Evolutionary conservation across 768 basidiomycete genomes (phyloP), one percentile per base, ranked within the genome.

Genomic region (Fistulinella prunicolor): DNA sequence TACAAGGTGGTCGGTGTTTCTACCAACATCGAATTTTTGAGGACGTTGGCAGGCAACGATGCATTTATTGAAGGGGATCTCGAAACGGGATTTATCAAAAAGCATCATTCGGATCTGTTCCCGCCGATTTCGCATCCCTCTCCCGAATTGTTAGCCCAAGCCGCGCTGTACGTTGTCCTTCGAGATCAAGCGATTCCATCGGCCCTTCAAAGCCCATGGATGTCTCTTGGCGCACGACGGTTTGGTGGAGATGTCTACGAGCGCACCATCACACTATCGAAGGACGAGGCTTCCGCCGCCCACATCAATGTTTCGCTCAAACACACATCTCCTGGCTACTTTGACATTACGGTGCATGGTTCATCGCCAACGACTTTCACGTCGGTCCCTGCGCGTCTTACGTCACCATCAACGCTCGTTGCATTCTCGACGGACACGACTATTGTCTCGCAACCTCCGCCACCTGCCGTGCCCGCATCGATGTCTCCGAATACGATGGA

Each of bases 61-160:
- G 78, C 86, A 2, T 97, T 97, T 62, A 76, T 89, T 14, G 69
- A 76, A 24, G 89, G 76, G 20, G 83, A 94, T 49, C 80, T 97
- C 10, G 94, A 96, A 61, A 95, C 94, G 3, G 91, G 91, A 3
- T 97, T 97, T 63, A 94, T 97, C 57, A 77, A 80, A 92, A 92
- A 90, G 81, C 85, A 95, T 62, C 78, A 80, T 58, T 73, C 82
- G 34, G 80, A 87, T 47, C 72, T 96, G n/a, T 93, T 96, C 71
- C 87, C 88, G 3, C 73, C 79, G 0, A 55, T 83, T 3, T 54
- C 72, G 6, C 69, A 78, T 14, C 84, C 89, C 2, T 74, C 78
- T 1, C 70, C 85, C 0, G 79, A 82, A 38, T 58, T 88, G 10
- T 69, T 94, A 6, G 89, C 86, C 3, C 86, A 89, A 62, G 88